phyloP scores from a whole-genome alignment of 768 basidiomycete genomes.

The Leucogyrophana mollusca region DNA sequence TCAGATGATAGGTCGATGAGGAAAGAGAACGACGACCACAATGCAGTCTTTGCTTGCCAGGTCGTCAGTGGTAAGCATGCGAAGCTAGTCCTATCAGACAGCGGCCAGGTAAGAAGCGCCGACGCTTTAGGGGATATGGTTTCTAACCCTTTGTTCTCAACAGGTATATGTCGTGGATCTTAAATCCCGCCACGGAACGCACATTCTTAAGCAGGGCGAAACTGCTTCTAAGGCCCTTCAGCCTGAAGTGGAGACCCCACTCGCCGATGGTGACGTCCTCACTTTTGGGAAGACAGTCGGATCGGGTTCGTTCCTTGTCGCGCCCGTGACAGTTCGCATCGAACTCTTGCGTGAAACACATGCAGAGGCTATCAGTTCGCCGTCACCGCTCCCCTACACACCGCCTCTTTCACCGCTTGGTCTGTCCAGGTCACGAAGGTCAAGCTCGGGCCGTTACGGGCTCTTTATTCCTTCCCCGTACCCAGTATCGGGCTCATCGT shows the following conservation, averaged over 20 bases:
- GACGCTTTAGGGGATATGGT: conserved; percentile 13
- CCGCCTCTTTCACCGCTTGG: conserved; percentile 25
- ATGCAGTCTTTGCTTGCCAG: conserved; percentile 70
- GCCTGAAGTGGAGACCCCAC: conserved; percentile 53
- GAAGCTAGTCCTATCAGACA: conserved; percentile 70
- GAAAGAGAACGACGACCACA: conserved; percentile 39
- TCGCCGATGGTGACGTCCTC: conserved; percentile 66
- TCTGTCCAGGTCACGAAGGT: conserved; percentile 25
- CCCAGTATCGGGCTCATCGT: conserved; percentile 21
- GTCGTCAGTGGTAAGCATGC: conserved; percentile 81
- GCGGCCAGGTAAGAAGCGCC: conserved; percentile 58
- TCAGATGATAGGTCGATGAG: conserved; percentile 40
- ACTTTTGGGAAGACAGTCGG: conserved; percentile 81
- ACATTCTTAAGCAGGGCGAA: conserved; percentile 56
- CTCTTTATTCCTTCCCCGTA: conserved; percentile 38
- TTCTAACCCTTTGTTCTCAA: conserved; percentile 12
- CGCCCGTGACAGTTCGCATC: conserved; percentile 61
- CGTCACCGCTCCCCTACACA: conserved; percentile 5
- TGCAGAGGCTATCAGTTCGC: not conserved
- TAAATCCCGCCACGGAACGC: conserved; percentile 75
- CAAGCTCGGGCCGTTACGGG: conserved; percentile 63
- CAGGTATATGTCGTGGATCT: conserved; percentile 73
- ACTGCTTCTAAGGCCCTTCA: conserved; percentile 44
- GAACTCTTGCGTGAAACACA: conserved; percentile 39
- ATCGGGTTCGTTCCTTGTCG: conserved; percentile 56